Conservation (phyloP, 176 grass and related monocot genomes). For the Cenchrus fungigraminus region DNA sequence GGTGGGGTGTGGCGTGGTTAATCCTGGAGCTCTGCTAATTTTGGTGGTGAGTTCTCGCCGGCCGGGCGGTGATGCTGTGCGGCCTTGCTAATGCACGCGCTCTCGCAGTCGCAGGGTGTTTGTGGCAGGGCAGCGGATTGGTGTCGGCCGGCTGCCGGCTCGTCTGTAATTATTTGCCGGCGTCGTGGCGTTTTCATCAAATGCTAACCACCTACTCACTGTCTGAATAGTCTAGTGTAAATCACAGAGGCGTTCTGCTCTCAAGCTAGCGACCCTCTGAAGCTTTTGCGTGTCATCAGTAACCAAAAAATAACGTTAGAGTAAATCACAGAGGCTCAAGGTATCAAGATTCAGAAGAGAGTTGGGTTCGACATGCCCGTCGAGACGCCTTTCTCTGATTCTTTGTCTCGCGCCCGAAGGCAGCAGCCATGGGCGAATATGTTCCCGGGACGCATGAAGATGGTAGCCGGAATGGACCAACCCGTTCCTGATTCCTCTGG, state of each 20-base stretch:
- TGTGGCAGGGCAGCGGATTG: background rate
- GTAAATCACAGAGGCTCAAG: no score
- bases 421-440: background rate
- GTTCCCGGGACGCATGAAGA: background rate
- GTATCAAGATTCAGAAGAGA: background rate
- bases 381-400: background rate
- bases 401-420: background rate
- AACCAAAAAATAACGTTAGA: no score
- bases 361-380: background rate
- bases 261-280: background rate
- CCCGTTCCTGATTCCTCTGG: background rate
- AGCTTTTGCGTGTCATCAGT: no score
- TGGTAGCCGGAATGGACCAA: background rate
- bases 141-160: background rate
- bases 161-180: background rate
- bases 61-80: background rate
- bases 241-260: background rate
- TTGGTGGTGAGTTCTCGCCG: slow-evolving; percentile 24
- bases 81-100: background rate
- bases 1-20: background rate
- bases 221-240: background rate
- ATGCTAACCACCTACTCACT: background rate
- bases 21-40: slow-evolving; percentile 41
- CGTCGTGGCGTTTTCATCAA: background rate
- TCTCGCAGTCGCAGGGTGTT: background rate